Conservation (phyloP, 2,329 filamentous ascomycete genomes). For the Ophiostoma perfectum region DNA sequence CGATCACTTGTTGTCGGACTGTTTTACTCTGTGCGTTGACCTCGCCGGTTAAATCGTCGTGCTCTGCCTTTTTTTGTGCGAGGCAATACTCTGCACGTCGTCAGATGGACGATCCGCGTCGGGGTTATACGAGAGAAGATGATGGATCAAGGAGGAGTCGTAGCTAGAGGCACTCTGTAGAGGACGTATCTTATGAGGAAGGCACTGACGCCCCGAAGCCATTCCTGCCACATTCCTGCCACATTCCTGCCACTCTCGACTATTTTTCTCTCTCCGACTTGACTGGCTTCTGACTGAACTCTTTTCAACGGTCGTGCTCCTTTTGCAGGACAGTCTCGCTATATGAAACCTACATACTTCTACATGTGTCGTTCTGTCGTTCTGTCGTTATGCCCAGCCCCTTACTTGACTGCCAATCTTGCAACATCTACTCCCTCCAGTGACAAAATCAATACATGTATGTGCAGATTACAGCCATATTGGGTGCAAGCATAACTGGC, state of each 20-base stretch:
- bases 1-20: not conserved
- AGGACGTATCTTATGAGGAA: too few relatives aligned
- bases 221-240: too few relatives aligned
- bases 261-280: not conserved
- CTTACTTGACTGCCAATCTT: not conserved
- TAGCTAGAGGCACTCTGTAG: too few relatives aligned
- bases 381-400: not conserved
- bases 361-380: not conserved
- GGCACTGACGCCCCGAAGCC: too few relatives aligned
- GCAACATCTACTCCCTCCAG: not conserved
- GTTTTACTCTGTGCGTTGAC: not conserved
- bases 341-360: not conserved
- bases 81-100: not conserved
- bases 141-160: not conserved
- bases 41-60: not conserved
- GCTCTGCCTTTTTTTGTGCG: not conserved
- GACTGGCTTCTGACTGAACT: not conserved
- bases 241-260: not conserved
- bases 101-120: not conserved
- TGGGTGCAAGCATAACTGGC: too few relatives aligned
- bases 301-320: not conserved
- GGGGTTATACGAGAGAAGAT: not conserved
- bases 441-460: not conserved
- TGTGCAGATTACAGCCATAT: not conserved
- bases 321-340: not conserved